Percentiles rank a stretch among this genome's conserved stretches.
Conservation (phyloP, 352 stramenopile species). For the Phytophthora vignae region DNA sequence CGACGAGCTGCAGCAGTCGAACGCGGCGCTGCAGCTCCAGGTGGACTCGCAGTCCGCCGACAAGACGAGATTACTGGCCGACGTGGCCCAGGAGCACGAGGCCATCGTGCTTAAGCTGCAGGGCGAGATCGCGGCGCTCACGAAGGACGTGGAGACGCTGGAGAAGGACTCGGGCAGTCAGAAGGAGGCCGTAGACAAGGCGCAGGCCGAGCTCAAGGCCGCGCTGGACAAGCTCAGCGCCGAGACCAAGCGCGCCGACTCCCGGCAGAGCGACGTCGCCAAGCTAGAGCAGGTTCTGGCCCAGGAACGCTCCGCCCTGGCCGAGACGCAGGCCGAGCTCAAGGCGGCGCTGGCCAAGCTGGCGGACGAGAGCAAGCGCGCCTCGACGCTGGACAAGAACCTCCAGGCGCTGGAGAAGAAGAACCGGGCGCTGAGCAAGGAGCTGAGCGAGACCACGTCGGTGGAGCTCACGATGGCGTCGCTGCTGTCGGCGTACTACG, state of each 20-base stretch:
- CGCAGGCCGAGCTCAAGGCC: slow-evolving; percentile 25
- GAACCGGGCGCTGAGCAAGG: slow-evolving; percentile 63
- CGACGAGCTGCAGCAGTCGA: slow-evolving; percentile 46
- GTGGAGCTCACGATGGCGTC: slow-evolving; percentile 70
- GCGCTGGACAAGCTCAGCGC: slow-evolving; percentile 24
- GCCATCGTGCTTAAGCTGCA: slow-evolving; percentile 39
- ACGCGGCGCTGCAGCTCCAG: slow-evolving; percentile 47
- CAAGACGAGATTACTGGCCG: slow-evolving; percentile 42
- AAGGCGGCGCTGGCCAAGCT: slow-evolving; percentile 46
- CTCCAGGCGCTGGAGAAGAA: slow-evolving; percentile 54
- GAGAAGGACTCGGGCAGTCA: slow-evolving; percentile 29
- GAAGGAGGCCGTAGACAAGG: slow-evolving; percentile 25
- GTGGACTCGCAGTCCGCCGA: slow-evolving; percentile 49
- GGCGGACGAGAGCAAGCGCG: slow-evolving; percentile 37
- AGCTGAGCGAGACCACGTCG: slow-evolving; percentile 56
- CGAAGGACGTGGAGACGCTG: slow-evolving; percentile 17
- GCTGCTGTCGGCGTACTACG: slow-evolving; percentile 82
- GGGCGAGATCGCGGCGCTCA: slow-evolving; percentile 30
- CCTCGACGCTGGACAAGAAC: slow-evolving; percentile 34
- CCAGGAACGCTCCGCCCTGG: slow-evolving; percentile 15
- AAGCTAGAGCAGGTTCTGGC: slow-evolving; percentile 42
- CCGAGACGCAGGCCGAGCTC: slow-evolving; percentile 40
- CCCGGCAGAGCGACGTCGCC: slow-evolving; percentile 14
- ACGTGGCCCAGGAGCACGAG: slow-evolving; percentile 50
- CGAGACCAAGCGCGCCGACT: slow-evolving; percentile 7